These are phyloP conservation scores for Rhizopogon salebrosus DNA, from an alignment of 768 basidiomycete species.

Conservation along the genomic window DNA sequence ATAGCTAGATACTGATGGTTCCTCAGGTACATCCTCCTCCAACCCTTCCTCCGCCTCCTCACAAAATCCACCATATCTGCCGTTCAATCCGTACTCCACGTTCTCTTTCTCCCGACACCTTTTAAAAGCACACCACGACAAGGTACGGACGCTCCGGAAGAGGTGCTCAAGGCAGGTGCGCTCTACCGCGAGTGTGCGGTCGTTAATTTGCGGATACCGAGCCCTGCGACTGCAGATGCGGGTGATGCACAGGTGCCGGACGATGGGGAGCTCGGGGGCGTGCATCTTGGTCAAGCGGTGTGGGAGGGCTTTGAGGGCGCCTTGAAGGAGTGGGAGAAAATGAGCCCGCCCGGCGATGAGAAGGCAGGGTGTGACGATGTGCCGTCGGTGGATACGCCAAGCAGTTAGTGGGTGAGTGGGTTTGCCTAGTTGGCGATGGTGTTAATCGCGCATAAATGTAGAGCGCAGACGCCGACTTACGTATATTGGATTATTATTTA, in stretches of 20 bases:
- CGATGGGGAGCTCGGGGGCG: constrained; percentile 70
- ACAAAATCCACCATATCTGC: constrained; percentile 62
- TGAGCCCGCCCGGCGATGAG: constrained; percentile 15
- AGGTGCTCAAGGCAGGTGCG: constrained; percentile 73
- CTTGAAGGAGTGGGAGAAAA: constrained; percentile 61
- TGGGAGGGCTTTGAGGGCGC: constrained; percentile 75
- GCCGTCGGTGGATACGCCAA: constrained; percentile 19
- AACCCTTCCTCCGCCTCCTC: constrained; percentile 62
- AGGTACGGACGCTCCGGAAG: constrained; percentile 34
- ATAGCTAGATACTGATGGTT: constrained; percentile 5
- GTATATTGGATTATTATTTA: background rate
- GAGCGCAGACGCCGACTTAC: background rate
- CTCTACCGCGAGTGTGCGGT: constrained; percentile 75
- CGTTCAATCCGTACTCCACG: constrained; percentile 77
- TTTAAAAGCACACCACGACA: constrained; percentile 49
- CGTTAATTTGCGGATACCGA: constrained; percentile 40
- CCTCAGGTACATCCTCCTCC: constrained; percentile 57
- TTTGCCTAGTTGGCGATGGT: background rate
- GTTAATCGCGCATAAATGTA: background rate
- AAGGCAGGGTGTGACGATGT: constrained; percentile 16
- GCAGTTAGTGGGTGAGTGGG: constrained; percentile 8
- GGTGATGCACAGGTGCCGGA: constrained; percentile 39
- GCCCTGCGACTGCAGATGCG: constrained; percentile 22
- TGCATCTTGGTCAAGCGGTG: constrained; percentile 57
- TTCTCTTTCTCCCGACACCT: constrained; percentile 76